Percentiles rank a stretch among this genome's conserved stretches.
Conservation (phyloP, 768 basidiomycete genomes). For the Hygrophoropsis aurantiaca region DNA sequence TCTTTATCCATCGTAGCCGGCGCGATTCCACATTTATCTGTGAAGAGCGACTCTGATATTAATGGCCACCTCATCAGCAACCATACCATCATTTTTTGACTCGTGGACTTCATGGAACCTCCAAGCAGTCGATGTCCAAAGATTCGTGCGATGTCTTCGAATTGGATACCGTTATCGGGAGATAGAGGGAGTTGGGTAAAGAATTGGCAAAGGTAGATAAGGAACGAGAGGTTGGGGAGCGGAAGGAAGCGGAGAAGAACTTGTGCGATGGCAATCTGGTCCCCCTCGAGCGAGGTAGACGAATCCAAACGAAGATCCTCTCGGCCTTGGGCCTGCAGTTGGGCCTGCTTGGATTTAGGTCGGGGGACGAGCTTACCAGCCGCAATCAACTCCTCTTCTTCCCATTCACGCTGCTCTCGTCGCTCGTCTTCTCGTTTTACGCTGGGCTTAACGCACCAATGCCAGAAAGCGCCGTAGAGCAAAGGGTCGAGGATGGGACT, state of each 20-base stretch:
- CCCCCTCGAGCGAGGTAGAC: slow-evolving; percentile 26
- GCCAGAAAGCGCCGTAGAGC: slow-evolving; percentile 42
- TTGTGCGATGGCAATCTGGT: slow-evolving; percentile 41
- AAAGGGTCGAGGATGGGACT: slow-evolving; percentile 42
- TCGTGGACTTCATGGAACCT: slow-evolving; percentile 21
- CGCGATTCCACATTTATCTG: slow-evolving; percentile 23
- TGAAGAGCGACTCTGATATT: slow-evolving; percentile 24
- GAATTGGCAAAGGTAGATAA: slow-evolving; percentile 47
- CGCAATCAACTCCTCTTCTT: slow-evolving; percentile 30
- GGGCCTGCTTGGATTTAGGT: slow-evolving; percentile 4
- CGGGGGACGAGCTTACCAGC: slow-evolving; percentile 24
- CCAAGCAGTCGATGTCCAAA: slow-evolving; percentile 45
- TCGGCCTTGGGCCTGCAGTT: slow-evolving; percentile 3
- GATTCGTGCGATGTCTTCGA: slow-evolving; percentile 45
- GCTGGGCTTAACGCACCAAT: slow-evolving; percentile 44
- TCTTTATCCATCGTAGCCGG: slow-evolving; percentile 11
- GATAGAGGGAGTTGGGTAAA: slow-evolving; percentile 52
- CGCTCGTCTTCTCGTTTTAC: slow-evolving; percentile 32
- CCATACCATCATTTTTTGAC: slow-evolving; percentile 34
- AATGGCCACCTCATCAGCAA: slow-evolving; percentile 25
- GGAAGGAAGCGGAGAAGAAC: slow-evolving; percentile 53
- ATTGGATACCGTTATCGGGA: slow-evolving; percentile 48
- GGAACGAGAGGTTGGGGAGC: slow-evolving; percentile 36
- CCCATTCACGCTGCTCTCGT: slow-evolving; percentile 26
- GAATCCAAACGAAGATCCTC: slow-evolving; percentile 15